Evolutionary conservation across 805 yeast species (phyloP).

Genomic region (Zygosaccharomyces gambellarensis): DNA sequence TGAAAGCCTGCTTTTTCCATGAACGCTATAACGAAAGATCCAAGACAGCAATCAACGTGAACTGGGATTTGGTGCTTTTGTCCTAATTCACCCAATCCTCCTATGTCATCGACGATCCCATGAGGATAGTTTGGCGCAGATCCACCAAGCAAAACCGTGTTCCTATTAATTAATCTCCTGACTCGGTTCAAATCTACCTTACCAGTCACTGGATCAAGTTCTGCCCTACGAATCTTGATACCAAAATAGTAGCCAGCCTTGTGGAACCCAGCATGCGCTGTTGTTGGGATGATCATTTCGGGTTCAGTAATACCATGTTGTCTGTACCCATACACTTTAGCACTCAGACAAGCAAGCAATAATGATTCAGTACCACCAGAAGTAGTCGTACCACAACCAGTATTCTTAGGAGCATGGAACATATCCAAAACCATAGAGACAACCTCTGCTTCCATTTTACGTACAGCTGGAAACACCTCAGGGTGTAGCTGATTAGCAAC

Average conservation of each 20-base stretch:
- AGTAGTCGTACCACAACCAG: conserved; percentile 72
- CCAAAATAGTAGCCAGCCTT: conserved; percentile 90
- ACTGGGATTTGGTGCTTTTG: conserved; percentile 63
- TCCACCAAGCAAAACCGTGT: conserved; percentile 82
- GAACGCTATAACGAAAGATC: conserved; percentile 84
- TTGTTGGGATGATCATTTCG: conserved; percentile 82
- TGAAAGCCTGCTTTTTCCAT: conserved; percentile 56
- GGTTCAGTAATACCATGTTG: conserved; percentile 61
- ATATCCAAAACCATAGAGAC: conserved; percentile 82
- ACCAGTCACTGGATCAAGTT: conserved; percentile 60
- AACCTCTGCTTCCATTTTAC: conserved; percentile 94
- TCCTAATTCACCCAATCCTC: conserved; percentile 61
- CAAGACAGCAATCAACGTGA: conserved; percentile 94
- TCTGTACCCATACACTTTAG: conserved; percentile 66
- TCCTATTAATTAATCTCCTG: conserved; percentile 58
- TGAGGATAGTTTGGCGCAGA: conserved; percentile 98
- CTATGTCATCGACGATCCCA: conserved; percentile 90
- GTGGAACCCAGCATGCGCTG: conserved; percentile 93
- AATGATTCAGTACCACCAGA: conserved; percentile 96
- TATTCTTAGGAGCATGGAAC: conserved; percentile 68
- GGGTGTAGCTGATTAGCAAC: conserved; percentile 96
- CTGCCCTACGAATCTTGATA: conserved; percentile 77
- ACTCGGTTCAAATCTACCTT: conserved; percentile 64
- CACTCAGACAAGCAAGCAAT: conserved; percentile 79
- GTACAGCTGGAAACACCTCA: conserved; percentile 91